Evolutionary conservation across 768 basidiomycete genomes (phyloP), one percentile per base, ranked within the genome.

Genomic region (Piloderma croceum): DNA sequence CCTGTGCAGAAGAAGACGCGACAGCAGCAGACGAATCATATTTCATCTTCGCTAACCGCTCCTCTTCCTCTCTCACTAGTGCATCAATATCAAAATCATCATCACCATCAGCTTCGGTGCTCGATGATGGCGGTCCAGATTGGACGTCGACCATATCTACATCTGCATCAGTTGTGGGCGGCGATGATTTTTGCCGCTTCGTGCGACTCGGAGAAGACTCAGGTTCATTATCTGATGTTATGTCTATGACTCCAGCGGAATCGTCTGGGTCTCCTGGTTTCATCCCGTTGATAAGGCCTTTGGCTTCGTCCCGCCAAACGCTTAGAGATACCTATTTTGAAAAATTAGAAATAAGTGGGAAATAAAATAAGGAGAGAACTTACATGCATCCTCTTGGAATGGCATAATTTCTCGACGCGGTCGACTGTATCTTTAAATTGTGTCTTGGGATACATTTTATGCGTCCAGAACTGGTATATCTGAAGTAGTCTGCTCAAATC

Each of bases 401-500:
- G 86, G 55, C 90, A 96, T 9, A 96, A 60, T 51, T 83, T 89
- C 68, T 99, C 94, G 7, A 98, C 77, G 7, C 84, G 74, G 23
- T 77, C 65, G 5, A 94, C 79, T 0, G 91, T 94, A 54, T 96
- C 92, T 33, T 71, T 71, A 59, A 98, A 96, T 29, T 83, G 81
- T 4, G 77, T 82, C 53, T 85, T 90, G 4, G 96, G 96, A 56
- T 85, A 93, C 70, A 99, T 71, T 51, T 74, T 77, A 64, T 98
- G 96, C 3, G 90, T 76, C 96, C 96, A 99, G 52, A 91, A 86
- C 54, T 92, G 90, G 57, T 98, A 98, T 24, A 86, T 66, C 46
- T 81, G 78, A 40, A 98, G 67, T 11, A 97, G 64, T 27, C 85
- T 71, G 47, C 77, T 78, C 27, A 99, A 73, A 61, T 99, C 93